Percentiles rank a stretch among this genome's conserved stretches.
Conservation (phyloP, 257 asterid species). For the Knoxia roxburghii region DNA sequence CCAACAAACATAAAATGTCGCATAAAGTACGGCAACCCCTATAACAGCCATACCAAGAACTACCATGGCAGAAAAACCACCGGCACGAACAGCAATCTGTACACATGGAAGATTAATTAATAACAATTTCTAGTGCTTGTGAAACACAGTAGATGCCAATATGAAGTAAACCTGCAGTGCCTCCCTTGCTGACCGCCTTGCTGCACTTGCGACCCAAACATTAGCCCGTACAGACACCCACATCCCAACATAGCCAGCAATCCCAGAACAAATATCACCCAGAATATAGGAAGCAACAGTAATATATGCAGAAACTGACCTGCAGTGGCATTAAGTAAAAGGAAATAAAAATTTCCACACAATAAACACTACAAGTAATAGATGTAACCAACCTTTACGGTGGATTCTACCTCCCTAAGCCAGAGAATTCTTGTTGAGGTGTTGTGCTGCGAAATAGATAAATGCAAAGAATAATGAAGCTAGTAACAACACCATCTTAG, state of each 20-base stretch:
- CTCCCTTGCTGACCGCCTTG: conserved; percentile 96
- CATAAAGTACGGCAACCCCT: conserved; percentile 85
- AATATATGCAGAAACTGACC: conserved; percentile 73
- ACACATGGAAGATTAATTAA: conserved; percentile 26
- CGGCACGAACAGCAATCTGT: conserved; percentile 99
- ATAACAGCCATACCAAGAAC: conserved; percentile 98
- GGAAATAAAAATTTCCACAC: not conserved
- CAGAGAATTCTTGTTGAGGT: conserved; percentile 91
- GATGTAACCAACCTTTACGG: not conserved
- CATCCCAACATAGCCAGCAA: conserved; percentile 99
- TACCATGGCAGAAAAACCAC: conserved; percentile 95
- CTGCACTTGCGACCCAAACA: conserved; percentile 98
- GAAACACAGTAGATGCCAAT: conserved; percentile 15
- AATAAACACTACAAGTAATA: not conserved
- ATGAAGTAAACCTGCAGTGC: conserved; percentile 71
- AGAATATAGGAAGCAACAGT: conserved; percentile 90
- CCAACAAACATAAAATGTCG: conserved; percentile 81
- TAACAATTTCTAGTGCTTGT: conserved; percentile 14
- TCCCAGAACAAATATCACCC: conserved; percentile 95
- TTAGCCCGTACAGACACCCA: conserved; percentile 99
- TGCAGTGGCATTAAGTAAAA: conserved; percentile 33
- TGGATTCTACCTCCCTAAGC: conserved; percentile 67
- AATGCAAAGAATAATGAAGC: conserved; percentile 69
- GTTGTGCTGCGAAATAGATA: conserved; percentile 81
- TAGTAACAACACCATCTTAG: conserved; percentile 84